phyloP scores from a whole-genome alignment of 371 early-diverging fungal species.

The Racocetra persica region DNA sequence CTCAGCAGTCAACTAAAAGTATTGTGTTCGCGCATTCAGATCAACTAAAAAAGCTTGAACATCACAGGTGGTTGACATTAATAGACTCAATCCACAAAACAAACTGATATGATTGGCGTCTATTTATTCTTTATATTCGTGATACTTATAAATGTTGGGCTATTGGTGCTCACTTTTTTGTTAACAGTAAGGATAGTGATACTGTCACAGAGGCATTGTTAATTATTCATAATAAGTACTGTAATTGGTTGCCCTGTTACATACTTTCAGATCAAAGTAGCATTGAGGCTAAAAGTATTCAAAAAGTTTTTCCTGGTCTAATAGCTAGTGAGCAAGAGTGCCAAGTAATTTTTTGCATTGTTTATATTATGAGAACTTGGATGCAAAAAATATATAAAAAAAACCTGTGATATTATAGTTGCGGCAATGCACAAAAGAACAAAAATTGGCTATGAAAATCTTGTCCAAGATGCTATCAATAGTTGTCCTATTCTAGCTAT shows the following conservation, averaged over 20 bases:
- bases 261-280: slow-evolving; percentile 32
- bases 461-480: slow-evolving; percentile 25
- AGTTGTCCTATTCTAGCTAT: background rate
- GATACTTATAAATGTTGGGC: slow-evolving; percentile 39
- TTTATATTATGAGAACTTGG: too few species aligned
- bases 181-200: slow-evolving; percentile 15
- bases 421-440: slow-evolving; percentile 42
- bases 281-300: slow-evolving; percentile 29
- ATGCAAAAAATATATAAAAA: background rate
- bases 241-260: slow-evolving; percentile 26
- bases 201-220: slow-evolving; percentile 37
- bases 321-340: slow-evolving; percentile 34
- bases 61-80: slow-evolving; percentile 9
- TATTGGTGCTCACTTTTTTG: slow-evolving; percentile 42
- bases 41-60: slow-evolving; percentile 39
- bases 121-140: slow-evolving; percentile 40
- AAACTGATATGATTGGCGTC: slow-evolving; percentile 35
- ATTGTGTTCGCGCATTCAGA: slow-evolving; percentile 34
- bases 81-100: slow-evolving; percentile 39
- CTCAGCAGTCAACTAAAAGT: slow-evolving; percentile 23
- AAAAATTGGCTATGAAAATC: slow-evolving; percentile 37
- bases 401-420: slow-evolving; percentile 24
- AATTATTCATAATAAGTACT: slow-evolving; percentile 28
- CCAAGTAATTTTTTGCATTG: background rate
- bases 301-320: slow-evolving; percentile 11